A percentile compares a stretch with the other conserved stretches of the same genome.
These are phyloP conservation scores for Ocimum tenuiflorum DNA, from an alignment of 257 asterid genomes.

Conservation along the genomic window DNA sequence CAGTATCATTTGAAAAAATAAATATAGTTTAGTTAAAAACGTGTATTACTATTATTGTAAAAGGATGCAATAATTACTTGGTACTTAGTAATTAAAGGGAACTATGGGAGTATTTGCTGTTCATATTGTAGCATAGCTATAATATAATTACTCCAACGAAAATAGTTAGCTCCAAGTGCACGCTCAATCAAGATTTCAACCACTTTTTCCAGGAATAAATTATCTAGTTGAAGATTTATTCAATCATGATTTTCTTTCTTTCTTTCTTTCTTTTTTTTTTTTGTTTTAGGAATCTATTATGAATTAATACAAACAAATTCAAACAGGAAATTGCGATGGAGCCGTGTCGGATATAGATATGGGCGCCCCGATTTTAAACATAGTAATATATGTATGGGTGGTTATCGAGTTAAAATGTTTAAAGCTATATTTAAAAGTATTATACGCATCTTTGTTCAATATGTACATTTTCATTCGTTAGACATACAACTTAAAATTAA, in stretches of 20 bases:
- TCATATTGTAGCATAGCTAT: neutral
- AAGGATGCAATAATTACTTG: no score
- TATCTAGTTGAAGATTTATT: constrained; percentile 10
- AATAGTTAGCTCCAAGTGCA: neutral
- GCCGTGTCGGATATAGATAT: neutral
- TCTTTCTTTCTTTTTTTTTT: neutral
- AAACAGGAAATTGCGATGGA: neutral
- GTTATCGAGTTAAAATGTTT: no score
- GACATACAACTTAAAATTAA: no score
- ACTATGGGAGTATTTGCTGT: neutral
- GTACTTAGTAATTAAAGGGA: neutral
- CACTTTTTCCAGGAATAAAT: constrained; percentile 13
- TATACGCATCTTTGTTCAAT: no score
- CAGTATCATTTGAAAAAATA: no score
- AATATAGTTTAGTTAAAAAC: no score
- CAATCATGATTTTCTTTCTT: neutral
- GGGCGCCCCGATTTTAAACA: no score
- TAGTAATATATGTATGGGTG: no score
- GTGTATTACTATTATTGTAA: no score
- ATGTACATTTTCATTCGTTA: no score
- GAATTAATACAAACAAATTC: neutral
- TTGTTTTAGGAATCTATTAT: no score
- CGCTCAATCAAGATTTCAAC: constrained; percentile 3
- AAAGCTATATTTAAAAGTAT: no score
- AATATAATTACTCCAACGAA: neutral